These are phyloP conservation scores for Diaporthe destruens DNA, from an alignment of 2,329 filamentous ascomycete genomes.

Conservation along the genomic window DNA sequence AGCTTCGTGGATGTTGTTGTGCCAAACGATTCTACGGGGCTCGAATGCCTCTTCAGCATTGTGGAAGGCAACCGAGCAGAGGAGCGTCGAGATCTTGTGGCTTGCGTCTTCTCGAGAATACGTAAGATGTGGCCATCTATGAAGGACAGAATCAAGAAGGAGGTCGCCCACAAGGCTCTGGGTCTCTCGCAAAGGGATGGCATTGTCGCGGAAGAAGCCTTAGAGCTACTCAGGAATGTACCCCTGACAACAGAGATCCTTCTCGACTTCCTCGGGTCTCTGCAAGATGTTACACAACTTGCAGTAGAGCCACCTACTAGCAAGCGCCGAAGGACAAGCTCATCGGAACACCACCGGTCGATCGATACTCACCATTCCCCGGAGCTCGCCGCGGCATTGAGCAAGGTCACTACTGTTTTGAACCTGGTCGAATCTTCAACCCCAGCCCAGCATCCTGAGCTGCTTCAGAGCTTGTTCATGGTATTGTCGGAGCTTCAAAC, in stretches of 20 bases:
- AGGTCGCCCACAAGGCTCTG: constrained; percentile 73
- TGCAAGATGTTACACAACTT: constrained; percentile 80
- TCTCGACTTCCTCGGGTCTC: constrained; percentile 76
- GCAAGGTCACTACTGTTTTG: constrained; percentile 86
- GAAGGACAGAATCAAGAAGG: constrained; percentile 72
- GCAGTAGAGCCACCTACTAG: constrained; percentile 78
- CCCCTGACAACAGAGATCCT: constrained; percentile 81
- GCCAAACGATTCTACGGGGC: constrained; percentile 64
- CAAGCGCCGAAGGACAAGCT: constrained; percentile 84
- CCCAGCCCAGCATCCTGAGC: constrained; percentile 79
- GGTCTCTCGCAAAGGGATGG: constrained; percentile 66
- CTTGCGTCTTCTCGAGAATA: constrained; percentile 76
- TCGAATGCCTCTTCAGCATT: constrained; percentile 64
- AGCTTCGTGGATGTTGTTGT: constrained; percentile 65
- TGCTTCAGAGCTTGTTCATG: constrained; percentile 85
- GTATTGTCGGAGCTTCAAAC: constrained; percentile 89
- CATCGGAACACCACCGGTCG: constrained; percentile 73
- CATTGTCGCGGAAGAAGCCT: constrained; percentile 66
- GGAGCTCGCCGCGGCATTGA: constrained; percentile 76
- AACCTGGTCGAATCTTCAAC: constrained; percentile 88
- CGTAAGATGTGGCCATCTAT: constrained; percentile 79
- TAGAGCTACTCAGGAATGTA: constrained; percentile 79
- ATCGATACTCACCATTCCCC: constrained; percentile 72
- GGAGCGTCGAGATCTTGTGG: constrained; percentile 68
- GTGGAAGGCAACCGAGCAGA: constrained; percentile 57